phyloP scores from a whole-genome alignment of 148 eudicot species.

The Camellia lanceoleosa region DNA sequence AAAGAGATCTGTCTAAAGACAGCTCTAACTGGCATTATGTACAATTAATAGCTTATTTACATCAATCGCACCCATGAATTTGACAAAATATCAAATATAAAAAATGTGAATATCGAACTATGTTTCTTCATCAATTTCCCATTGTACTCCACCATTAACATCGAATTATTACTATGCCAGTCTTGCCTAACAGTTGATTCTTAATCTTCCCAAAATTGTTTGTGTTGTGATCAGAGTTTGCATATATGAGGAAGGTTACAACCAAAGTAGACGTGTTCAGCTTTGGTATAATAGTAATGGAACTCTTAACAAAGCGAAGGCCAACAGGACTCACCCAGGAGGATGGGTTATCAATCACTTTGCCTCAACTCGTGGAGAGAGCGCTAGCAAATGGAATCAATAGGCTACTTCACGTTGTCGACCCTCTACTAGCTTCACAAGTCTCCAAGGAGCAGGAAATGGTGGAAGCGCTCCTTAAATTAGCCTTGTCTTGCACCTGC shows the following conservation, averaged over 20 bases:
- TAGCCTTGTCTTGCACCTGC: slow-evolving; percentile 73
- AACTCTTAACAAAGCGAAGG: slow-evolving; percentile 59
- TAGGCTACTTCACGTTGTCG: slow-evolving; percentile 40
- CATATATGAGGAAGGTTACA: slow-evolving; percentile 78
- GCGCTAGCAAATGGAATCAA: slow-evolving; percentile 38
- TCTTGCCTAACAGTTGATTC: neutral
- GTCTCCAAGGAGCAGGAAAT: slow-evolving; percentile 42
- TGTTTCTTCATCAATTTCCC: neutral
- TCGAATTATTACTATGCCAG: neutral
- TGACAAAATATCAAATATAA: neutral
- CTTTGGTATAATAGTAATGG: slow-evolving; percentile 79
- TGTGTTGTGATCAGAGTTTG: slow-evolving; percentile 52
- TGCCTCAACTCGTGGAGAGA: slow-evolving; percentile 55
- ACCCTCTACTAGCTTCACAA: slow-evolving; percentile 43
- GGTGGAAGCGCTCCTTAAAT: slow-evolving; percentile 49
- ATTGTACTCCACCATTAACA: neutral
- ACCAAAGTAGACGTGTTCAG: slow-evolving; percentile 92
- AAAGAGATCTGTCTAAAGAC: neutral
- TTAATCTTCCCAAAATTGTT: neutral
- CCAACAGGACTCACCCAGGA: slow-evolving; percentile 63
- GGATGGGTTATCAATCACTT: slow-evolving; percentile 53
- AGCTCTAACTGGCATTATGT: neutral
- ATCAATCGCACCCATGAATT: neutral
- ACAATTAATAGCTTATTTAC: neutral
- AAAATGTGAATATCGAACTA: neutral